These are phyloP conservation scores for Didymella segeticola DNA, from an alignment of 2,329 filamentous ascomycete genomes.

Conservation along the genomic window DNA sequence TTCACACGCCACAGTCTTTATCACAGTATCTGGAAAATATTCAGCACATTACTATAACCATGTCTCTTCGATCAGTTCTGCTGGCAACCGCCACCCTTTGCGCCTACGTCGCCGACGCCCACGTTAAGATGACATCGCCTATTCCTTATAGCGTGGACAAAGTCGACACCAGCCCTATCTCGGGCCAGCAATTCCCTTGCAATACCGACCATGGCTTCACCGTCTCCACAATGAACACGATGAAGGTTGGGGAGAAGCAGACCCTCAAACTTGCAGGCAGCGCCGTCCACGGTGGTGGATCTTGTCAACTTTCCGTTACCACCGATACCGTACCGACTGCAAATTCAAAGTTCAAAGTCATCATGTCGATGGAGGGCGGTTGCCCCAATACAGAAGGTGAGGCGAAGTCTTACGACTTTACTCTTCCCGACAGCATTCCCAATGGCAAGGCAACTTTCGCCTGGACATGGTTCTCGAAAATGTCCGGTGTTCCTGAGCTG, in stretches of 20 bases:
- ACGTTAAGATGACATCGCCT: conserved; percentile 76
- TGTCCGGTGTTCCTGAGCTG: conserved; percentile 83
- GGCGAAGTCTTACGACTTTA: conserved; percentile 73
- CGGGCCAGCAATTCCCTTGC: conserved; percentile 76
- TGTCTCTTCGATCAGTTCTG: conserved; percentile 61
- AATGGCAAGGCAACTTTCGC: conserved; percentile 81
- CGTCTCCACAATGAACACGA: conserved; percentile 51
- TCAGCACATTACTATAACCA: conserved; percentile 42
- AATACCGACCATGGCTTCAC: conserved; percentile 40
- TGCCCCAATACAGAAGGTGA: conserved; percentile 71
- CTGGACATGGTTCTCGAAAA: conserved; percentile 91
- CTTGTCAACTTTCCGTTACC: conserved; percentile 85
- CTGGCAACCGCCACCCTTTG: conserved; percentile 51
- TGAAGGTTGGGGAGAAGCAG: conserved; percentile 68
- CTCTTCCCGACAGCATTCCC: conserved; percentile 73
- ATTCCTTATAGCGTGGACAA: conserved; percentile 63
- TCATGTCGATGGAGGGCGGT: conserved; percentile 85
- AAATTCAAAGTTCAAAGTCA: conserved; percentile 79
- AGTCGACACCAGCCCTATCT: conserved; percentile 70
- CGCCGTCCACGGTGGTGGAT: conserved; percentile 87
- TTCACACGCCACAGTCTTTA: conserved; percentile 14
- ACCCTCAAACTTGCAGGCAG: conserved; percentile 71
- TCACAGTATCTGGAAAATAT: conserved; percentile 29
- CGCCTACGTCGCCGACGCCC: conserved; percentile 63
- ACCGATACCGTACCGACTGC: conserved; percentile 60